Percentiles rank a stretch among this genome's conserved stretches.
Conservation (phyloP, 2,329 filamentous ascomycete genomes). For the Iodosphaeria phyllophila region DNA sequence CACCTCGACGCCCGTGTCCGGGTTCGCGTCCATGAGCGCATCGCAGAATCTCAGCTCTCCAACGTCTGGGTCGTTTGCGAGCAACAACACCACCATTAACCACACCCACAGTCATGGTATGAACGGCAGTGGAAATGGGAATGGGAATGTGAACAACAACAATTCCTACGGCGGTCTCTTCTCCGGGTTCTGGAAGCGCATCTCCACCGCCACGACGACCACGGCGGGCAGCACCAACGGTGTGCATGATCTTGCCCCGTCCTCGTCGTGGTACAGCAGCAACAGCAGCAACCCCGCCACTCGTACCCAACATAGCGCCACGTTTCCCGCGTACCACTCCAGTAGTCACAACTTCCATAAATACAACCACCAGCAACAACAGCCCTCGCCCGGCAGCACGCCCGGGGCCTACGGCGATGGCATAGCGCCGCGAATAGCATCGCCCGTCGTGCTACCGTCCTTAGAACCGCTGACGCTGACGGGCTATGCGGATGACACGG, state of each 20-base stretch:
- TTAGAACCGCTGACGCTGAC: conserved; percentile 60
- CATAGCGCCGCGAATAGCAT: conserved; percentile 43
- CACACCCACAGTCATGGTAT: too few relatives aligned
- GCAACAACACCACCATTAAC: conserved; percentile 40
- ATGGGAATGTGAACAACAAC: too few relatives aligned
- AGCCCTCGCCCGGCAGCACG: conserved; percentile 3
- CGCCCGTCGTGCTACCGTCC: conserved; percentile 74
- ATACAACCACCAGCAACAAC: too few relatives aligned
- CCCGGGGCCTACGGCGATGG: conserved; percentile 18
- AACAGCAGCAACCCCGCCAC: too few relatives aligned
- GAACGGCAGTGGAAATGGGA: too few relatives aligned
- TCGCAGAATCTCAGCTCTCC: conserved; percentile 9
- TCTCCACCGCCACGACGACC: conserved; percentile 30
- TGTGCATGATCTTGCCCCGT: conserved; percentile 4
- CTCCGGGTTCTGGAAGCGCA: conserved; percentile 48
- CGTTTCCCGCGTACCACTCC: conserved; percentile 5
- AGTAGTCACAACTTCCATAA: too few relatives aligned
- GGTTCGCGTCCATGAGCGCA: conserved; percentile 2
- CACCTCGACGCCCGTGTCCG: conserved; percentile 8
- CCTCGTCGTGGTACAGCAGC: too few relatives aligned
- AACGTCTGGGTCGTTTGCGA: conserved; percentile 42
- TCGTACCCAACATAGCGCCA: conserved; percentile 3
- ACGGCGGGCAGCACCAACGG: conserved; percentile 7
- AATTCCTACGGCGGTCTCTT: too few relatives aligned
- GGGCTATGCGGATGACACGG: conserved; percentile 45